Conservation (phyloP, 1,284 basidiomycete species). For the Puccinia horiana region DNA sequence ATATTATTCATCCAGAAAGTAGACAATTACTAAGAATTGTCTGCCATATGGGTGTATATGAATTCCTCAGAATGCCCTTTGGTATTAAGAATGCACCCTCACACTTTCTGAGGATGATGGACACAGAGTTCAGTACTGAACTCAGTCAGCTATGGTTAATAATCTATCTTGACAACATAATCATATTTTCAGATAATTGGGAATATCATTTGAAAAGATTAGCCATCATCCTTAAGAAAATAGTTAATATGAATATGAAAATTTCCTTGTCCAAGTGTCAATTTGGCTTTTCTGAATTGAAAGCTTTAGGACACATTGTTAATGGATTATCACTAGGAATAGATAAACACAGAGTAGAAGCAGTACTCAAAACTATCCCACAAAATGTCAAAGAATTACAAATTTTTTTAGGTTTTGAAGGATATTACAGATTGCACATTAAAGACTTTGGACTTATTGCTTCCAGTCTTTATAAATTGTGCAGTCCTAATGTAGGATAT, state of each 20-base stretch:
- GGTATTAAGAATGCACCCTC: slow-evolving; percentile 20
- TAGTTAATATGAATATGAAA: too few relatives aligned
- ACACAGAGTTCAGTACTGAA: background rate
- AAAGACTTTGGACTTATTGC: background rate
- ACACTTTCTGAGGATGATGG: too few relatives aligned
- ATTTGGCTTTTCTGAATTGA: slow-evolving; percentile 18
- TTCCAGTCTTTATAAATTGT: background rate
- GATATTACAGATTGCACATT: background rate
- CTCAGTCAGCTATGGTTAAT: background rate
- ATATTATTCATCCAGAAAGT: background rate
- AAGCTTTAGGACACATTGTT: slow-evolving; percentile 19
- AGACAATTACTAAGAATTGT: slow-evolving; percentile 14
- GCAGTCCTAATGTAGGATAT: background rate
- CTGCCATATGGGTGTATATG: background rate
- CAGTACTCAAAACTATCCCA: background rate
- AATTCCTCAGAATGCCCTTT: background rate
- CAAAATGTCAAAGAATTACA: background rate
- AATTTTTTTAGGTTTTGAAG: background rate
- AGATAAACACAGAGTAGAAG: slow-evolving; percentile 19
- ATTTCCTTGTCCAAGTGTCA: background rate
- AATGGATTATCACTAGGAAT: slow-evolving; percentile 6
- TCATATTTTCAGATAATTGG: slow-evolving; percentile 21
- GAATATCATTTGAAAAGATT: background rate
- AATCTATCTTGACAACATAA: too few relatives aligned
- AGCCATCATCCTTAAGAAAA: background rate